Conservation (phyloP, 305 asterid genomes). For the Fraxinus albicans region DNA sequence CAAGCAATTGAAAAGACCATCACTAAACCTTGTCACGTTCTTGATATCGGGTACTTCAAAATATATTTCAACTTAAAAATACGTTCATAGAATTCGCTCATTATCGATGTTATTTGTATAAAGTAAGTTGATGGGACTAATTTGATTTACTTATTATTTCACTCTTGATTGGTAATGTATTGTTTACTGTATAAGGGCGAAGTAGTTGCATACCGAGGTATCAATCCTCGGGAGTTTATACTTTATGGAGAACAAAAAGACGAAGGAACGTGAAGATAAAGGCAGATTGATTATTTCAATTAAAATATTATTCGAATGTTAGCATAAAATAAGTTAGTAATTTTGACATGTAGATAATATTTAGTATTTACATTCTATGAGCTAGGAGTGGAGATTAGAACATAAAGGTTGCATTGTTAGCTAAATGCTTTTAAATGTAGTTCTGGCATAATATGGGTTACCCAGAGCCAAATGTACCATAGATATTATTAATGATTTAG, state of each 20-base stretch:
- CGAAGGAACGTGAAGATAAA: not conserved
- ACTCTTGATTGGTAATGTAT: not conserved
- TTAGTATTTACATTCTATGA: not conserved
- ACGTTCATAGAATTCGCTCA: not conserved
- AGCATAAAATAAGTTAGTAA: not conserved
- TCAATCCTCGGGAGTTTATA: not conserved
- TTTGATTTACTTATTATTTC: not conserved
- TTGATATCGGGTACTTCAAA: constrained; percentile 76
- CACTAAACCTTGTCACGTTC: constrained; percentile 82
- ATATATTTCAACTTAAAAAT: not conserved
- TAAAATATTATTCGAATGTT: not conserved
- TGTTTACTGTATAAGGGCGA: not conserved
- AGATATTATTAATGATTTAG: not conserved
- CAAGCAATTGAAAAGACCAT: constrained; percentile 77
- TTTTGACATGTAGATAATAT: not conserved
- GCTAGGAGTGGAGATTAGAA: not conserved
- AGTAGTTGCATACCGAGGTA: not conserved
- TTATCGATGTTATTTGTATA: not conserved
- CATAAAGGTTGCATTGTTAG: not conserved
- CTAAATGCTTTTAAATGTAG: not conserved
- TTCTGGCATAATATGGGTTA: not conserved
- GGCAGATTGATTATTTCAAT: not conserved
- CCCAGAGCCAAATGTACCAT: not conserved
- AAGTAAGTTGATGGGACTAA: not conserved
- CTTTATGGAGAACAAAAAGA: not conserved